A percentile compares a stretch with the other conserved stretches of the same genome.
phyloP scores from a whole-genome alignment of 352 stramenopile species.

The Phytopythium oedochilum region DNA sequence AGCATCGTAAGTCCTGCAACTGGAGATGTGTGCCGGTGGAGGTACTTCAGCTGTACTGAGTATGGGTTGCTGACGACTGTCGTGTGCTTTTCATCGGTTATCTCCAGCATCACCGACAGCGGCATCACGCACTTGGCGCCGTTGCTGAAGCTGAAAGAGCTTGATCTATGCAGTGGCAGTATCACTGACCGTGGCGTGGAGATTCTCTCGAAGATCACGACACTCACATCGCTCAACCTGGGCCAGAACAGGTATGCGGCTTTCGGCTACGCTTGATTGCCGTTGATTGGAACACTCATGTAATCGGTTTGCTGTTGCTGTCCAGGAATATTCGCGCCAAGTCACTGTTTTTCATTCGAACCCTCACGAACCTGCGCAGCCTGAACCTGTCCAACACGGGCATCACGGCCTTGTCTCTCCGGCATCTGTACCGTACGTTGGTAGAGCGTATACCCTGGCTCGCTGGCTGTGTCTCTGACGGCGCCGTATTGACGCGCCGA shows the following conservation, averaged over 20 bases:
- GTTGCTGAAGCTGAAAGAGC: constrained; percentile 43
- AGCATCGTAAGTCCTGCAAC: constrained; percentile 36
- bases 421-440: constrained; percentile 60
- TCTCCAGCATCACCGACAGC: constrained; percentile 56
- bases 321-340: constrained; percentile 68
- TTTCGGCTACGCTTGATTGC: background rate
- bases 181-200: constrained; percentile 71
- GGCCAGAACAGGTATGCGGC: constrained; percentile 64
- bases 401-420: constrained; percentile 60
- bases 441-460: background rate
- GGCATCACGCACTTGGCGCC: constrained; percentile 56
- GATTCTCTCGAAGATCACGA: constrained; percentile 69
- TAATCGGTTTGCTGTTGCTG: background rate
- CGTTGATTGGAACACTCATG: background rate
- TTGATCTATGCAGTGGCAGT: constrained; percentile 62
- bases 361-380: constrained; percentile 48
- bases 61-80: background rate
- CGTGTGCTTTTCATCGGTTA: background rate
- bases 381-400: constrained; percentile 79
- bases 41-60: too few relatives aligned
- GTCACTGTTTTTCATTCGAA: constrained; percentile 51
- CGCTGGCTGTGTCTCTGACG: background rate
- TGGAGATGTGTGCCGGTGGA: background rate
- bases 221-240: constrained; percentile 70
- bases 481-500: background rate